A percentile compares a stretch with the other conserved stretches of the same genome.
phyloP scores from a whole-genome alignment of 192 early-diverging fungal species.

The Blastocladiella britannica region DNA sequence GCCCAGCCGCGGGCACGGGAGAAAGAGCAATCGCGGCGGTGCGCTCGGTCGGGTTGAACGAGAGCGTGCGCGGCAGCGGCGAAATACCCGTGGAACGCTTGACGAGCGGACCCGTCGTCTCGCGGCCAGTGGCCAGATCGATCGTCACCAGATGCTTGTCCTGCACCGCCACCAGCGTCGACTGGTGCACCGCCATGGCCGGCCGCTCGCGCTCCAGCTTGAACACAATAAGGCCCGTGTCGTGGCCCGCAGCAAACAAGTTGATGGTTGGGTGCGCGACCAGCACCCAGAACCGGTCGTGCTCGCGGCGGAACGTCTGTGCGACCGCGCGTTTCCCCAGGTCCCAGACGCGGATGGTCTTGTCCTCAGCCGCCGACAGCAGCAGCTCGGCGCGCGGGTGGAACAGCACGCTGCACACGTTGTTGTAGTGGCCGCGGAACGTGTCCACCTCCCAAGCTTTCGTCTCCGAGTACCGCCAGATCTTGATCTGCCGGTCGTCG shows the following conservation, averaged over 20 bases:
- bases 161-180: slow-evolving; percentile 69
- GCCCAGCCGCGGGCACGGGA: slow-evolving; percentile 61
- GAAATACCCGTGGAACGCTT: slow-evolving; percentile 44
- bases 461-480: slow-evolving; percentile 89
- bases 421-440: slow-evolving; percentile 96
- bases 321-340: slow-evolving; percentile 82
- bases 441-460: slow-evolving; percentile 99
- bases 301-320: slow-evolving; percentile 89
- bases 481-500: slow-evolving; percentile 93
- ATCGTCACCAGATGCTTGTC: slow-evolving; percentile 65
- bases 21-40: slow-evolving; percentile 69
- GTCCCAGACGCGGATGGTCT: slow-evolving; percentile 96
- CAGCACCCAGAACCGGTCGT: slow-evolving; percentile 91
- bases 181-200: slow-evolving; percentile 64
- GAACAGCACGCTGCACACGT: slow-evolving; percentile 82
- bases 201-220: slow-evolving; percentile 96
- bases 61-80: slow-evolving; percentile 56
- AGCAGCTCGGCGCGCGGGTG: slow-evolving; percentile 93
- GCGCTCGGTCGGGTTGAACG: slow-evolving; percentile 87
- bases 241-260: slow-evolving; percentile 94
- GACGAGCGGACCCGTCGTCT: slow-evolving; percentile 55
- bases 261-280: slow-evolving; percentile 94
- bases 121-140: slow-evolving; percentile 57
- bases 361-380: slow-evolving; percentile 83
- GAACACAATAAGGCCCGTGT: slow-evolving; percentile 93